Evolutionary conservation across 768 basidiomycete species (phyloP).

Genomic region (Auricularia auricula-judae): DNA sequence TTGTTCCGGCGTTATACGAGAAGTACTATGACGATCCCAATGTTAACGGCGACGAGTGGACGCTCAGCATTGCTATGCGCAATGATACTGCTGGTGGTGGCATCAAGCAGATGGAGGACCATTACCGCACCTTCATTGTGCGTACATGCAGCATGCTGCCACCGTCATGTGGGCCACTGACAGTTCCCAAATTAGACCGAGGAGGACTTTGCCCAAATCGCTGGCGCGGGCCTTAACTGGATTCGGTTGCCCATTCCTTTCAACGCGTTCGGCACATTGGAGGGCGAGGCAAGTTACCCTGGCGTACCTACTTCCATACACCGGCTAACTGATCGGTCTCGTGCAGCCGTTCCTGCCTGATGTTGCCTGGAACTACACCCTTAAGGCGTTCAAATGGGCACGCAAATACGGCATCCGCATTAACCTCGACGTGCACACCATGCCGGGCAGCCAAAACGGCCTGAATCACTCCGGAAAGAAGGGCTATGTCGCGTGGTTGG

Average conservation of each 20-base stretch:
- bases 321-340: background rate
- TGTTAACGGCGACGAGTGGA: conserved; percentile 73
- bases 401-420: conserved; percentile 94
- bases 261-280: conserved; percentile 83
- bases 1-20: conserved; percentile 56
- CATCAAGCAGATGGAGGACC: conserved; percentile 59
- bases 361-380: conserved; percentile 81
- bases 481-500: conserved; percentile 56
- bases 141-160: conserved; percentile 12
- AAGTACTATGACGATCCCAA: conserved; percentile 37
- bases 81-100: conserved; percentile 60
- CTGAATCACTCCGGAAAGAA: conserved; percentile 73
- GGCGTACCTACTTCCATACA: background rate
- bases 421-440: conserved; percentile 76
- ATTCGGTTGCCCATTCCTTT: conserved; percentile 83
- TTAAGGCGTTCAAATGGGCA: conserved; percentile 90
- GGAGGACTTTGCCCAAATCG: conserved; percentile 87
- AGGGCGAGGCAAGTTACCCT: conserved; percentile 43
- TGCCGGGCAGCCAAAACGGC: conserved; percentile 84
- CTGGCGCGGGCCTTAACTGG: conserved; percentile 87
- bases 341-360: conserved; percentile 60
- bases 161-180: background rate
- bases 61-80: conserved; percentile 57
- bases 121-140: conserved; percentile 93
- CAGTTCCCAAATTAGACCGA: conserved; percentile 55